Evolutionary conservation across 2,329 filamentous ascomycete genomes (phyloP).

Genomic region (Stylonectria norvegica): DNA sequence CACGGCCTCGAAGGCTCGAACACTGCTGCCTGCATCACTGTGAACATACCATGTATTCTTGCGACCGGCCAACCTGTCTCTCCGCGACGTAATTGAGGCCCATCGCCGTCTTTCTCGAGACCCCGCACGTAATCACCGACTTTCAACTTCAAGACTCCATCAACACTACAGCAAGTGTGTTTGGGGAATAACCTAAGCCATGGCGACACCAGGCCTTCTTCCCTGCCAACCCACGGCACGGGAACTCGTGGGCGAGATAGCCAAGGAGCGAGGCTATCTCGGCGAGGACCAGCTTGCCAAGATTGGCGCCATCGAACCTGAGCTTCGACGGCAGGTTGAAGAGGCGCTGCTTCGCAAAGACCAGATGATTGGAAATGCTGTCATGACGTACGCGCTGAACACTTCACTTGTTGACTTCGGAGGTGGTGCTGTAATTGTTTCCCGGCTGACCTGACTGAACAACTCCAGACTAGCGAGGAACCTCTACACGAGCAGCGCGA

Average conservation of each 20-base stretch:
- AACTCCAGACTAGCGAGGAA: slow-evolving; percentile 38
- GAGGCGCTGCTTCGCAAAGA: slow-evolving; percentile 22
- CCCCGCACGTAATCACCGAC: no score
- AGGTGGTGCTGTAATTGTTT: no score
- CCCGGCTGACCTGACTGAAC: background rate
- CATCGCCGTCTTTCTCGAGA: no score
- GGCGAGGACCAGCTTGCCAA: slow-evolving; percentile 17
- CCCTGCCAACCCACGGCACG: slow-evolving; percentile 6
- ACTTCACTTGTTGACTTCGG: background rate
- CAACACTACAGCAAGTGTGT: no score
- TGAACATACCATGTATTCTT: no score
- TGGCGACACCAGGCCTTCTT: background rate
- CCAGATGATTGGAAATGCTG: slow-evolving; percentile 22
- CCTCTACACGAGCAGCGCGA: slow-evolving; percentile 40
- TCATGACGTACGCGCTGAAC: slow-evolving; percentile 17
- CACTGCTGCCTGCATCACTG: no score
- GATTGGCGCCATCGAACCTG: slow-evolving; percentile 15
- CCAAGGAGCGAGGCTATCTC: slow-evolving; percentile 20
- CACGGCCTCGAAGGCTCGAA: no score
- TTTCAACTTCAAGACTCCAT: no score
- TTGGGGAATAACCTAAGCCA: background rate
- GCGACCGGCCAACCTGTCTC: no score
- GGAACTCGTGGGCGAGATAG: slow-evolving; percentile 19
- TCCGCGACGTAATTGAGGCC: no score
- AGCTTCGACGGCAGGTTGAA: slow-evolving; percentile 17